Evolutionary conservation across 2,329 filamentous ascomycete genomes (phyloP).

Genomic region (Decorospora gaudefroyi): DNA sequence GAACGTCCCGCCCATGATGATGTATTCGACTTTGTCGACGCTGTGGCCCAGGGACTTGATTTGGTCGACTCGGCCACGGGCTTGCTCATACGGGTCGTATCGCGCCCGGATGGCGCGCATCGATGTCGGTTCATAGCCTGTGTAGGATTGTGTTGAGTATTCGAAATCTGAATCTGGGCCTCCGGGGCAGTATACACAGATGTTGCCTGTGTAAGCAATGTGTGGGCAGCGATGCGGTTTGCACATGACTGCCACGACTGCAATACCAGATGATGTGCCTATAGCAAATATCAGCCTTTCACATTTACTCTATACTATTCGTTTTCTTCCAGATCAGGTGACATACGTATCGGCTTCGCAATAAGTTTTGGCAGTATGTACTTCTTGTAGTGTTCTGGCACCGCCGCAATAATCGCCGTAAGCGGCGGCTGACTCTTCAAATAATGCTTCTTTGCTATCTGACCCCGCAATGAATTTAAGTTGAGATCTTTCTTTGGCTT

Average conservation of each 20-base stretch:
- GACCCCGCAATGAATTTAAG: slow-evolving; percentile 82
- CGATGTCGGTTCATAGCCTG: slow-evolving; percentile 95
- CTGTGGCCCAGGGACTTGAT: slow-evolving; percentile 94
- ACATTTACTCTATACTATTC: not conserved
- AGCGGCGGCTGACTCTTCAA: slow-evolving; percentile 85
- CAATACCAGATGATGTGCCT: slow-evolving; percentile 94
- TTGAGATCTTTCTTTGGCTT: slow-evolving; percentile 85
- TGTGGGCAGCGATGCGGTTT: slow-evolving; percentile 97
- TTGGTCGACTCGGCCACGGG: slow-evolving; percentile 91
- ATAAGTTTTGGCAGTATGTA: slow-evolving; percentile 96
- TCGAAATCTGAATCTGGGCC: slow-evolving; percentile 98
- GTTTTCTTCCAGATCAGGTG: not conserved
- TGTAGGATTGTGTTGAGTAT: slow-evolving; percentile 98
- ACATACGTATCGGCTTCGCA: slow-evolving; percentile 88
- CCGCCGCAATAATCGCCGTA: slow-evolving; percentile 95
- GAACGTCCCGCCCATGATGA: slow-evolving; percentile 99
- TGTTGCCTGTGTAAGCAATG: slow-evolving; percentile 97
- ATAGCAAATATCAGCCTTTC: slow-evolving; percentile 10
- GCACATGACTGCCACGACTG: slow-evolving; percentile 99
- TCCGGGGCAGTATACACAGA: slow-evolving; percentile 97
- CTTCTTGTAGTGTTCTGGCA: slow-evolving; percentile 99
- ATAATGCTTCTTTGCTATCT: slow-evolving; percentile 90
- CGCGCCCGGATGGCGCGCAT: slow-evolving; percentile 97
- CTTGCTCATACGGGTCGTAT: slow-evolving; percentile 98
- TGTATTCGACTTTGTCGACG: slow-evolving; percentile 99